These are phyloP conservation scores for Neurospora sp. DNA, from an alignment of 495 filamentous ascomycete species.

Conservation along the genomic window DNA sequence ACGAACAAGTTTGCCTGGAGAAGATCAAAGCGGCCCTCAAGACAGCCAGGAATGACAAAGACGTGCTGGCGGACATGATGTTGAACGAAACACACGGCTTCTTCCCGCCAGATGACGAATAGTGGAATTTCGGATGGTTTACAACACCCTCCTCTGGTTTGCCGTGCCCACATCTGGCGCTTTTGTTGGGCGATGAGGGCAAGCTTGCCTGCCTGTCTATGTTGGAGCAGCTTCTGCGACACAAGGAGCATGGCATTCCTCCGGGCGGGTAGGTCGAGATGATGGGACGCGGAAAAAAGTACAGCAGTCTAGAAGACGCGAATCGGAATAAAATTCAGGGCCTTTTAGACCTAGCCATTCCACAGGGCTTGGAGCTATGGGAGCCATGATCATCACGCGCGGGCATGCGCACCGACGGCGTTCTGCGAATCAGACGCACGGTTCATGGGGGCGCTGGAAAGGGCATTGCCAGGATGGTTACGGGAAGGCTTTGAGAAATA, in stretches of 20 bases:
- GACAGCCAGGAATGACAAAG: constrained; percentile 65
- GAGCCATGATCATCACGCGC: not conserved
- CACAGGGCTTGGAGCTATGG: not conserved
- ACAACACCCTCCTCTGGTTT: not conserved
- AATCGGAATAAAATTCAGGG: not conserved
- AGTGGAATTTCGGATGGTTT: not conserved
- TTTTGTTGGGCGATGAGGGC: not conserved
- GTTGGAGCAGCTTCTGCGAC: not conserved
- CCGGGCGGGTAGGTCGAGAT: not conserved
- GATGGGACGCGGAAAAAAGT: not conserved
- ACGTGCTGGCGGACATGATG: constrained; percentile 61
- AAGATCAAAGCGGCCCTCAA: constrained; percentile 60
- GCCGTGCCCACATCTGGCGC: not conserved
- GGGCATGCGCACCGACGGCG: not conserved
- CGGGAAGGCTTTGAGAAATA: not conserved
- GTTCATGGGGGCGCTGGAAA: not conserved
- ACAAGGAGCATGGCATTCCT: not conserved
- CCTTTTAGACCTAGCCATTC: not conserved
- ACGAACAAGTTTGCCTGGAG: constrained; percentile 54
- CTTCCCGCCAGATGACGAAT: not conserved
- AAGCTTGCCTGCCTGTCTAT: not conserved
- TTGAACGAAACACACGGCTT: constrained; percentile 25
- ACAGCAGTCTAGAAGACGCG: not conserved
- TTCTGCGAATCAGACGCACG: not conserved
- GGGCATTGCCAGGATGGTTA: not conserved